Conservation (phyloP, 768 basidiomycete genomes). For the Trametes maxima region DNA sequence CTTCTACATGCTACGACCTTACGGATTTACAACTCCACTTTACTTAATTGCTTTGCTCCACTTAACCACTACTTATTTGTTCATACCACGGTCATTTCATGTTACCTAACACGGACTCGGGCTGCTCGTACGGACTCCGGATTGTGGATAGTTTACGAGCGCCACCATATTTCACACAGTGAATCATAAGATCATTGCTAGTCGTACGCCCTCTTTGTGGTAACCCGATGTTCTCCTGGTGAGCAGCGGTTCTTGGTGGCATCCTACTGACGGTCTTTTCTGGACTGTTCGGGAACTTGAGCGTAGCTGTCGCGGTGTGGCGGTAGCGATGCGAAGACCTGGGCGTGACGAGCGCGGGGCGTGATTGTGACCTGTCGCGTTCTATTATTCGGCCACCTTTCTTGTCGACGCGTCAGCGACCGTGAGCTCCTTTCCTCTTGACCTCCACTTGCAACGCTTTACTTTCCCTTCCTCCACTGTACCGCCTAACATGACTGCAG, state of each 20-base stretch:
- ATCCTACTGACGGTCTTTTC: too few species aligned
- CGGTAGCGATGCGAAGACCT: too few species aligned
- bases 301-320: too few species aligned
- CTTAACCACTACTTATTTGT: background rate
- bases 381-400: background rate
- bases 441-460: background rate
- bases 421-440: background rate
- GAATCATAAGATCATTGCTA: background rate
- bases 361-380: constrained; percentile 23
- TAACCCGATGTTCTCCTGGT: background rate
- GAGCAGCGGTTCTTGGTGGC: too few species aligned
- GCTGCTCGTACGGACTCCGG: background rate
- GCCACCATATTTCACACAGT: background rate
- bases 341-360: constrained; percentile 12
- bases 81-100: background rate
- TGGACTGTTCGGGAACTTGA: too few species aligned
- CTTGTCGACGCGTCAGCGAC: background rate
- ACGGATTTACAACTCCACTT: background rate
- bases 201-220: background rate
- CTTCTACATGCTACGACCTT: background rate
- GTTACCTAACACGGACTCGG: background rate
- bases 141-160: background rate
- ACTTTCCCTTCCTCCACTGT: background rate
- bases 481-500: constrained; percentile 50
- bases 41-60: background rate